Evolutionary conservation across 2,329 filamentous ascomycete genomes (phyloP).

Genomic region (Beauveria bassiana): DNA sequence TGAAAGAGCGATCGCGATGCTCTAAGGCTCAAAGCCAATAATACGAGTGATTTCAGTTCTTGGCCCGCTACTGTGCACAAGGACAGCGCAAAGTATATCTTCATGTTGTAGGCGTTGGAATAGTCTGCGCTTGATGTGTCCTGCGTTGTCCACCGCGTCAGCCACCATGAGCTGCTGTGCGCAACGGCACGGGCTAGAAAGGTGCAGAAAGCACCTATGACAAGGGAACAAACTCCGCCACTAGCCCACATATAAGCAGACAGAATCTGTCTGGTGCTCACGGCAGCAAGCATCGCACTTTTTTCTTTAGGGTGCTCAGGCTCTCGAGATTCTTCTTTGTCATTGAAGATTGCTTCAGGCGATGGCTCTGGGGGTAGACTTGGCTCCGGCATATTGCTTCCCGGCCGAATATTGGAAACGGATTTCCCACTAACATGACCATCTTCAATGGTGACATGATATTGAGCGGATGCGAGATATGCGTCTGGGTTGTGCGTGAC

Average conservation of each 20-base stretch:
- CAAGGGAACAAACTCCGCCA: not conserved
- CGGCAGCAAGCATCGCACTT: not conserved
- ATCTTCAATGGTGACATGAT: conserved; percentile 5
- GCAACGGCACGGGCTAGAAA: not conserved
- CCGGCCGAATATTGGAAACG: not conserved
- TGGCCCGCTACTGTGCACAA: not conserved
- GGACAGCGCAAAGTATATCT: conserved; percentile 6
- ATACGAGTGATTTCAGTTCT: not conserved
- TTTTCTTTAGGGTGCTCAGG: not conserved
- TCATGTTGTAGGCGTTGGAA: not conserved
- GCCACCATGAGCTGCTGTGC: conserved; percentile 10
- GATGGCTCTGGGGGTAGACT: not conserved
- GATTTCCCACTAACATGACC: not conserved
- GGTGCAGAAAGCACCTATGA: not conserved
- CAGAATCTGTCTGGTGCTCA: not conserved
- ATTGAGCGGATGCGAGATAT: conserved; percentile 2
- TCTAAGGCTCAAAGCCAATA: not conserved
- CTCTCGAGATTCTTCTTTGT: not conserved
- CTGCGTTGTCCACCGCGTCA: conserved; percentile 9
- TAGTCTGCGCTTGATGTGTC: not conserved
- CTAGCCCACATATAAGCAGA: conserved; percentile 9
- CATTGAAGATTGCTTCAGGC: not conserved
- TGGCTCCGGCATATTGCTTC: not conserved
- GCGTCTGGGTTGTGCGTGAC: conserved; percentile 9
- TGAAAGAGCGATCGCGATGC: conserved; percentile 9